phyloP scores from a whole-genome alignment of 345 rosid genomes.

The Ailanthus altissimus region DNA sequence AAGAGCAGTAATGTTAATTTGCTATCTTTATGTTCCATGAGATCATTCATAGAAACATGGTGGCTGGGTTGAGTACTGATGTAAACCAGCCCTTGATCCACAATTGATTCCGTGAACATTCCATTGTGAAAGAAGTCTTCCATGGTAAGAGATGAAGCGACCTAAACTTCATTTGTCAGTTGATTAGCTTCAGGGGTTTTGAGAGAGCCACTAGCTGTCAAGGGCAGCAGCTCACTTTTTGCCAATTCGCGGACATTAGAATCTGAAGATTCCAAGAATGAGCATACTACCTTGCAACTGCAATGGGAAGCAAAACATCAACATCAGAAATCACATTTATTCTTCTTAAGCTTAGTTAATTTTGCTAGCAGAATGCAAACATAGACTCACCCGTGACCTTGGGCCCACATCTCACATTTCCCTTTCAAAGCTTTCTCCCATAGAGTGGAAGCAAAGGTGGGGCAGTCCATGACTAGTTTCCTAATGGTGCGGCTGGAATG shows the following conservation, averaged over 20 bases:
- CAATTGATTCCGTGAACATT: background rate
- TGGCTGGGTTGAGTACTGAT: background rate
- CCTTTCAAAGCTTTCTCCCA: conserved; percentile 78
- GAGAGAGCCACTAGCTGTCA: conserved; percentile 58
- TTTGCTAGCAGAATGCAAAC: conserved; percentile 1
- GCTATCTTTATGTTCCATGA: background rate
- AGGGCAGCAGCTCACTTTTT: conserved; percentile 64
- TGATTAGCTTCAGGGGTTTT: conserved; percentile 48
- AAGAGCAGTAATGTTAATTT: background rate
- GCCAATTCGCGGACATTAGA: conserved; percentile 50
- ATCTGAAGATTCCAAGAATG: conserved; percentile 66
- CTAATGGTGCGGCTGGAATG: conserved; percentile 83
- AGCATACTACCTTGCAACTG: conserved; percentile 77
- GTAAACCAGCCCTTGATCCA: background rate
- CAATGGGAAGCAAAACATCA: conserved; percentile 10
- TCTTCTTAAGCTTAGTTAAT: background rate
- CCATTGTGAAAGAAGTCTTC: background rate
- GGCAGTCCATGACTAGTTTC: conserved; percentile 67
- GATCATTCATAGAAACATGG: background rate
- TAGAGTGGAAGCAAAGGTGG: conserved; percentile 63
- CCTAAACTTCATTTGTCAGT: conserved; percentile 31
- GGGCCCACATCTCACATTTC: conserved; percentile 62
- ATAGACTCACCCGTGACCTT: conserved; percentile 80
- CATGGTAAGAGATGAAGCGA: conserved; percentile 10
- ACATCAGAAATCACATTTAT: background rate